Evolutionary conservation across 257 asterid species (phyloP), one percentile per base, ranked within the genome.

Genomic region (Przewalskia tangutica): DNA sequence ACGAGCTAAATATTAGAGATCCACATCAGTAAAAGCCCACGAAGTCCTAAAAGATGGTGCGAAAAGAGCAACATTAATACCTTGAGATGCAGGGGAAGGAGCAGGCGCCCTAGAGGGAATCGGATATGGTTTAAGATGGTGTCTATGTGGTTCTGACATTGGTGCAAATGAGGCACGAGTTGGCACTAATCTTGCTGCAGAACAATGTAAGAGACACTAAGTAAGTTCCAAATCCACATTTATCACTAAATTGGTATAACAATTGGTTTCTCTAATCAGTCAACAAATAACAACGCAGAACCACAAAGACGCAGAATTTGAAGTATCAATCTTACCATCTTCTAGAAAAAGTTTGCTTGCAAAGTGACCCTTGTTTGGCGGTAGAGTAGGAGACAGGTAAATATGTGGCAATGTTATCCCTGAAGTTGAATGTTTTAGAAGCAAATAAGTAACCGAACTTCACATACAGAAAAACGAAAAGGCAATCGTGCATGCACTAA

Each of bases 331-430:
- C 36, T 81, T 90, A 91, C 97, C 97, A 86, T 91, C 89, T 80
- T 88, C 85, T 20, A 67, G 77, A 80, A 89, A 83, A 62, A 81
- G 62, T 82, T 82, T 85, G 83, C 88, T 85, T 14, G 87, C 81
- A 81, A 86, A 81, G 62, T 87, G 87, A 32, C 86, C 87, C 81
- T 86, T 84, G 59, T 84, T 84, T 77, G 89, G 94, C 83, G 83
- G 81, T 65, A 86, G 86, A 73, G 94, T 85, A 54, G 97, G 93
- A 82, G 95, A 88, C 84, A 93, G 81, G 86, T 84, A 88, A 82
- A 90, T 87, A 73, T 85, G 89, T 23, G 83, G 89, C 34, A 88
- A 85, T 56, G 86, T 83, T 84, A 88, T 81, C 83, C 97, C 95
- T 94, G 90, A 62, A 85, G 27, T 82, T 38, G 5, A 7, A 50